Percentiles rank a stretch among this genome's conserved stretches.
Evolutionary conservation across 495 filamentous ascomycete genomes (phyloP).

Genomic region (Penicillium daleae): DNA sequence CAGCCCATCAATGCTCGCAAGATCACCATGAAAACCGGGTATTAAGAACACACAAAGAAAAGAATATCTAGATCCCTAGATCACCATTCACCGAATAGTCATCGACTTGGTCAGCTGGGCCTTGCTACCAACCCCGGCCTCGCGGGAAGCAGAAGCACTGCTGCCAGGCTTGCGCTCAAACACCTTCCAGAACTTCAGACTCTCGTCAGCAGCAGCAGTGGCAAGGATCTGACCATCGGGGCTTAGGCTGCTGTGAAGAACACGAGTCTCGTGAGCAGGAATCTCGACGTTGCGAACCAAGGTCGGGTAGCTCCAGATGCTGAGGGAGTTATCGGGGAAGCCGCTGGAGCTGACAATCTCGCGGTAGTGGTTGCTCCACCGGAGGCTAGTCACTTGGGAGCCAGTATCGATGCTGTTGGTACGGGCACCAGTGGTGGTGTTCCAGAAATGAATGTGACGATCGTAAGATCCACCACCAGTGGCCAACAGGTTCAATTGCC

Average conservation of each 20-base stretch:
- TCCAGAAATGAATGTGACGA: constrained; percentile 99
- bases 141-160: constrained; percentile 56
- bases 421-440: constrained; percentile 92
- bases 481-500: constrained; percentile 95
- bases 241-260: constrained; percentile 91
- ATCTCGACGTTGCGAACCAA: constrained; percentile 97
- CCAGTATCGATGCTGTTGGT: constrained; percentile 99
- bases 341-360: constrained; percentile 97
- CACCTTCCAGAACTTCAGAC: constrained; percentile 99
- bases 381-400: constrained; percentile 91
- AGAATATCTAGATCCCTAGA: constrained; percentile 22
- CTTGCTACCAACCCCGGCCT: constrained; percentile 62
- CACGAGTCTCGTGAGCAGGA: constrained; percentile 96
- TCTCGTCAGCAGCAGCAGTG: constrained; percentile 94
- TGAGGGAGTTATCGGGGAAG: constrained; percentile 97
- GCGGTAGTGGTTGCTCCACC: constrained; percentile 95
- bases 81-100: constrained; percentile 79
- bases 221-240: constrained; percentile 97
- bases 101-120: constrained; percentile 89
- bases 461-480: constrained; percentile 97
- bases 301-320: constrained; percentile 98
- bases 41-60: constrained; percentile 28
- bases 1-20: constrained; percentile 33
- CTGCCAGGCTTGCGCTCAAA: constrained; percentile 95
- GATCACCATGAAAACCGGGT: constrained; percentile 27